These are phyloP conservation scores for Metschnikowia arizonensis DNA, from an alignment of 805 yeast genomes.

Conservation along the genomic window DNA sequence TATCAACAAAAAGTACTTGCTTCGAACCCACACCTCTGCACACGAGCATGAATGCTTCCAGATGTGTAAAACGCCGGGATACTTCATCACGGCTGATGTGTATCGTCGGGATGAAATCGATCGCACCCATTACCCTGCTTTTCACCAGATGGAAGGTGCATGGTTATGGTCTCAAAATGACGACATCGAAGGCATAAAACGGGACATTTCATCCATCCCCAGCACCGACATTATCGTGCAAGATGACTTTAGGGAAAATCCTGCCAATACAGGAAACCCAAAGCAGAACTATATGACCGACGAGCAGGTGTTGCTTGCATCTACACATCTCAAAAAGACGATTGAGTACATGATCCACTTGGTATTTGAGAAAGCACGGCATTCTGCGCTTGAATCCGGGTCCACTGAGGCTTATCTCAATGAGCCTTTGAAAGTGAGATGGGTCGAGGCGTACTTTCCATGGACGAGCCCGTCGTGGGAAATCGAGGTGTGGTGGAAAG, in stretches of 20 bases:
- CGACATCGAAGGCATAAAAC: constrained; percentile 34
- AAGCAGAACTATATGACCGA: constrained; percentile 74
- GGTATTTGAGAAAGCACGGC: constrained; percentile 70
- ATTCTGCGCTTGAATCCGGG: constrained; percentile 58
- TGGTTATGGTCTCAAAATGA: constrained; percentile 66
- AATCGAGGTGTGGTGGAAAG: constrained; percentile 98
- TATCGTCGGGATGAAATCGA: constrained; percentile 95
- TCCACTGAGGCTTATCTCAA: constrained; percentile 53
- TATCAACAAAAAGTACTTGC: constrained; percentile 62
- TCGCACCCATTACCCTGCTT: constrained; percentile 93
- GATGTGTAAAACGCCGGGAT: constrained; percentile 69
- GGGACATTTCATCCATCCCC: constrained; percentile 65
- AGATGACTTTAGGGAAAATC: constrained; percentile 52
- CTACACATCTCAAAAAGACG: constrained; percentile 79
- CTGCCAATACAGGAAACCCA: constrained; percentile 63
- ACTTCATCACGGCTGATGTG: constrained; percentile 91
- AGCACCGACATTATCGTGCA: constrained; percentile 67
- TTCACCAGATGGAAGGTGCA: constrained; percentile 98
- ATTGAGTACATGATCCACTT: constrained; percentile 77
- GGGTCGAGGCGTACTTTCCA: constrained; percentile 95
- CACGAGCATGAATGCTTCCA: constrained; percentile 87
- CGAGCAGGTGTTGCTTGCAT: constrained; percentile 62
- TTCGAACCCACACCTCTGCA: constrained; percentile 95
- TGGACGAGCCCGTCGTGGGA: constrained; percentile 99
- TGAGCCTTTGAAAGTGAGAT: constrained; percentile 79